phyloP scores from a whole-genome alignment of 306 rosid genomes.

The Rubus idaeus region DNA sequence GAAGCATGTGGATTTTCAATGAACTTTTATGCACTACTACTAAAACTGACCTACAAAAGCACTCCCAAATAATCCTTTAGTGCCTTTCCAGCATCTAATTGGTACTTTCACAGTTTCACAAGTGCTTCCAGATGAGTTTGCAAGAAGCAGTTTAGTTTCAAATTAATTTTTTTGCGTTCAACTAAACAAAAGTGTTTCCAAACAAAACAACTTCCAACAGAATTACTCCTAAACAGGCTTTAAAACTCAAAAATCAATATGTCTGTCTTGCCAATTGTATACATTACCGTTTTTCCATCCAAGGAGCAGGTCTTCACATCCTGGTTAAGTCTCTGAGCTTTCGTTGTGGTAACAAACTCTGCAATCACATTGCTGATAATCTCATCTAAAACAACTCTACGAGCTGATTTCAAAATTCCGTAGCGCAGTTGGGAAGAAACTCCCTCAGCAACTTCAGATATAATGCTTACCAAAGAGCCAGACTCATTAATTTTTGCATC shows the following conservation, averaged over 20 bases:
- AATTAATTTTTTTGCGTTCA: not conserved
- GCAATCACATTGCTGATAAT: conserved; percentile 72
- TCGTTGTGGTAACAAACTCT: conserved; percentile 59
- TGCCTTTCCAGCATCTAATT: not conserved
- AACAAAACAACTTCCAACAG: not conserved
- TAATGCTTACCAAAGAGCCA: conserved; percentile 35
- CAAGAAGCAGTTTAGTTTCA: not conserved
- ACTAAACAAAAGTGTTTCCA: not conserved
- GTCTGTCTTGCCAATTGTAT: conserved; percentile 13
- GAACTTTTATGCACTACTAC: not conserved
- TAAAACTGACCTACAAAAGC: not conserved
- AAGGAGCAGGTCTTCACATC: conserved; percentile 34
- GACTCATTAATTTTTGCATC: conserved; percentile 45
- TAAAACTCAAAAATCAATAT: conserved; percentile 11
- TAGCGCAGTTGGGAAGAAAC: conserved; percentile 76
- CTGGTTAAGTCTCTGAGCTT: conserved; percentile 43
- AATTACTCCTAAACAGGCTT: not conserved
- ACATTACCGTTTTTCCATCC: conserved; percentile 49
- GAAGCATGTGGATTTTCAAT: not conserved
- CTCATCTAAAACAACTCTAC: conserved; percentile 84
- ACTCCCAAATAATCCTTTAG: not conserved
- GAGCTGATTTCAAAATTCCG: conserved; percentile 80
- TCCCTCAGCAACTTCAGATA: conserved; percentile 66
- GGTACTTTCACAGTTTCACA: too few species aligned
- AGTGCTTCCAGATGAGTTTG: not conserved